These are phyloP conservation scores for Cryptococcus sp. DNA, from an alignment of 1,284 basidiomycete species.

Conservation along the genomic window DNA sequence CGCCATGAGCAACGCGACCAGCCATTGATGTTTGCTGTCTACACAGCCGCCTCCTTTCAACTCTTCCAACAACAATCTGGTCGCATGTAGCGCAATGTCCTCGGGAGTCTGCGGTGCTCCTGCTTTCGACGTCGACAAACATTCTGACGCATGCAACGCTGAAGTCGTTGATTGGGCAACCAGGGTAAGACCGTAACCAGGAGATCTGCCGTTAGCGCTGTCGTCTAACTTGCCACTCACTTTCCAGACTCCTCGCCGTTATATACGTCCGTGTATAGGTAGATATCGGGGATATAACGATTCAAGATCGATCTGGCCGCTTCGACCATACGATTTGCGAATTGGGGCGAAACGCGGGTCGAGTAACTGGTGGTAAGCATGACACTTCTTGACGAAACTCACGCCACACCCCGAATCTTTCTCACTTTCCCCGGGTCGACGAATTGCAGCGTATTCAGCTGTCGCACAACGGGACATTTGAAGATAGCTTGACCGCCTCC, in stretches of 20 bases:
- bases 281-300: slow-evolving; percentile 96
- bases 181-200: slow-evolving; percentile 90
- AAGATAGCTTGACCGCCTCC: slow-evolving; percentile 95
- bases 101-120: slow-evolving; percentile 67
- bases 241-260: slow-evolving; percentile 97
- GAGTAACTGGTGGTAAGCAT: slow-evolving; percentile 67
- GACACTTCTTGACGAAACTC: slow-evolving; percentile 48
- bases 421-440: slow-evolving; percentile 86
- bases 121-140: slow-evolving; percentile 65
- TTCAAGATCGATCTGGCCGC: slow-evolving; percentile 87
- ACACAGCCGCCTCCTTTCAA: slow-evolving; percentile 84
- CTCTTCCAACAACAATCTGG: slow-evolving; percentile 74
- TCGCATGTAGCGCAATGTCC: slow-evolving; percentile 81
- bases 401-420: slow-evolving; percentile 94
- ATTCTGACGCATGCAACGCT: slow-evolving; percentile 84
- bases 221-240: slow-evolving; percentile 56
- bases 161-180: slow-evolving; percentile 91
- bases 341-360: slow-evolving; percentile 93
- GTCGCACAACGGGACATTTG: slow-evolving; percentile 86
- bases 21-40: slow-evolving; percentile 82
- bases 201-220: slow-evolving; percentile 64
- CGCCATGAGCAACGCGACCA: slow-evolving; percentile 90
- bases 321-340: slow-evolving; percentile 97
- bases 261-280: slow-evolving; percentile 97
- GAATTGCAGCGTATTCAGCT: slow-evolving; percentile 89